Evolutionary conservation across 139 green algal species (phyloP).

Genomic region (Chlamydomonas incerta): DNA sequence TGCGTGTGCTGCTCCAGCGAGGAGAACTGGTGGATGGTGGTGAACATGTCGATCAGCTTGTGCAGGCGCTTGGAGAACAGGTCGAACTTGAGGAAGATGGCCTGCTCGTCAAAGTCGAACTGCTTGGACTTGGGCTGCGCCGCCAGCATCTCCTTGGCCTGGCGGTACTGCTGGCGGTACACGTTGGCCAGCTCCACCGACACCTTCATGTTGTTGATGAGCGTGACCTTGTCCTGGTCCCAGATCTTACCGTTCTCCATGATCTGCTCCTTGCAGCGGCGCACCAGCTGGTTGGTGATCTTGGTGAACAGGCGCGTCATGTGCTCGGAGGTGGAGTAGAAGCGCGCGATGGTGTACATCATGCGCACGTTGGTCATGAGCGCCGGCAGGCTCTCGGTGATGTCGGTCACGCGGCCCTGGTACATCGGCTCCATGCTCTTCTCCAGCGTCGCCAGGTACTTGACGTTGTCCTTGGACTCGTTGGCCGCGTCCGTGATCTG

Average conservation of each 20-base stretch:
- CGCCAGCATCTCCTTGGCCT: constrained; percentile 67
- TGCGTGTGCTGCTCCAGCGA: constrained; percentile 89
- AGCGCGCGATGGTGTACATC: constrained; percentile 93
- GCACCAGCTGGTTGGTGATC: constrained; percentile 86
- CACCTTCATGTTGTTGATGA: constrained; percentile 80
- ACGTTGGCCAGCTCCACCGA: constrained; percentile 68
- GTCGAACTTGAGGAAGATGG: constrained; percentile 91
- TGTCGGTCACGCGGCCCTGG: constrained; percentile 64
- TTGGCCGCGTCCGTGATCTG: constrained; percentile 87
- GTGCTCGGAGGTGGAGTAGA: constrained; percentile 85
- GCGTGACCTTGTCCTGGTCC: constrained; percentile 80
- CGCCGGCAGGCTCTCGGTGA: constrained; percentile 82
- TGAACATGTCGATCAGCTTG: constrained; percentile 93
- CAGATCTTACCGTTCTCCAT: constrained; percentile 74
- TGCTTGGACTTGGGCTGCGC: constrained; percentile 69
- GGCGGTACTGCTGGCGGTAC: constrained; percentile 81
- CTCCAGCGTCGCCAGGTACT: constrained; percentile 92
- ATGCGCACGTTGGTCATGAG: constrained; percentile 85
- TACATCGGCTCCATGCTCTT: constrained; percentile 88
- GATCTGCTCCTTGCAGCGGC: constrained; percentile 82
- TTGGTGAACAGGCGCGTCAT: constrained; percentile 90
- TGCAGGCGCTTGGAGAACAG: constrained; percentile 90
- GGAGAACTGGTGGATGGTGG: constrained; percentile 91
- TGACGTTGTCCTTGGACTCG: constrained; percentile 95
- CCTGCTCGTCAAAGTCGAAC: constrained; percentile 81